Percentiles rank a stretch among this genome's conserved stretches.
Evolutionary conservation across 1,139 yeast genomes (phyloP).

Genomic region (Meyerozyma elateridarum): DNA sequence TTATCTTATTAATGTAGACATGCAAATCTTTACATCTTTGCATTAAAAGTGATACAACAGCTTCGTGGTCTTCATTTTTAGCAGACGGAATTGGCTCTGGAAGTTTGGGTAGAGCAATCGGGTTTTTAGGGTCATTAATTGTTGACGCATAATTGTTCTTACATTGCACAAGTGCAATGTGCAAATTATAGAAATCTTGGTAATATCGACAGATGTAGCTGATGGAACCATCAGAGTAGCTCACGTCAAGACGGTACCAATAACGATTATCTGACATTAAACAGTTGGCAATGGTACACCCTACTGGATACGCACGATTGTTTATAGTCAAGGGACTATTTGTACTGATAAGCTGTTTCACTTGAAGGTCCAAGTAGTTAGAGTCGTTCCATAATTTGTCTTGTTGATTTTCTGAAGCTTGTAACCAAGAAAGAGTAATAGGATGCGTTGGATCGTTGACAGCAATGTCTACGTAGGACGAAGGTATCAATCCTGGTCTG

Average conservation of each 20-base stretch:
- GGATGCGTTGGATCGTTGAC: slow-evolving; percentile 37
- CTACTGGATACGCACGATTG: slow-evolving; percentile 27
- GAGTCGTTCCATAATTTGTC: slow-evolving; percentile 11
- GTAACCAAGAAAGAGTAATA: slow-evolving; percentile 34
- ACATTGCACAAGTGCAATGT: slow-evolving; percentile 22
- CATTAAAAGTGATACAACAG: slow-evolving; percentile 15
- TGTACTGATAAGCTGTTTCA: slow-evolving; percentile 14
- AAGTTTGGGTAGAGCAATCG: slow-evolving; percentile 31
- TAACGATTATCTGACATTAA: slow-evolving; percentile 30
- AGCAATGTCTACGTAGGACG: slow-evolving; percentile 43
- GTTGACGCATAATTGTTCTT: slow-evolving; percentile 14
- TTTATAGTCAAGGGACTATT: slow-evolving; percentile 26
- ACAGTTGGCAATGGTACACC: slow-evolving; percentile 31
- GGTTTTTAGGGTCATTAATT: slow-evolving; percentile 8
- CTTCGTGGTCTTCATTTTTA: slow-evolving; percentile 12
- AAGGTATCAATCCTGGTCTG: slow-evolving; percentile 39
- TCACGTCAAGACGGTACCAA: slow-evolving; percentile 42
- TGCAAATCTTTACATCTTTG: slow-evolving; percentile 33
- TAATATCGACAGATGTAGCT: slow-evolving; percentile 34
- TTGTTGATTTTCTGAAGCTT: slow-evolving; percentile 13
- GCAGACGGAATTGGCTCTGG: slow-evolving; percentile 39
- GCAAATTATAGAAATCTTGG: slow-evolving; percentile 42
- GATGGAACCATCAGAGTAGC: slow-evolving; percentile 27
- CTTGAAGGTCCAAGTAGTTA: slow-evolving; percentile 18
- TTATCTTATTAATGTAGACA: slow-evolving; percentile 27